Evolutionary conservation across 2,329 filamentous ascomycete genomes (phyloP).

Genomic region (Calonectria ilicicola): DNA sequence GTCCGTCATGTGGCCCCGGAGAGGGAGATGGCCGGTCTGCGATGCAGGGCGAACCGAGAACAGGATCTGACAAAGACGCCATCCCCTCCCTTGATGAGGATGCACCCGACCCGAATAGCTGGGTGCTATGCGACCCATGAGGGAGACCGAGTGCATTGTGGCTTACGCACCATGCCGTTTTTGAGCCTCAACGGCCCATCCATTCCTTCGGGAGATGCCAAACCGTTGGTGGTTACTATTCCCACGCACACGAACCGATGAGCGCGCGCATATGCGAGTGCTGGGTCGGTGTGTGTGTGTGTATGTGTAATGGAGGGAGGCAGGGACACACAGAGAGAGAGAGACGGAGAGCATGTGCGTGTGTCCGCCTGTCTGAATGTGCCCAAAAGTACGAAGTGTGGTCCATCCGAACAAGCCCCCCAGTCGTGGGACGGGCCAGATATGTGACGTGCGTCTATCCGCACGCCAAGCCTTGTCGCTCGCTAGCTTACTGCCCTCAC

Average conservation of each 20-base stretch:
- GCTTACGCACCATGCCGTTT: slow-evolving; percentile 22
- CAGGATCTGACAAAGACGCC: neutral
- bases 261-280: neutral
- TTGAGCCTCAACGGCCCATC: slow-evolving; percentile 38
- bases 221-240: slow-evolving; percentile 7
- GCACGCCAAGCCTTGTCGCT: slow-evolving; percentile 18
- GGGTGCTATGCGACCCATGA: slow-evolving; percentile 8
- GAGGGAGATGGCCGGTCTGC: neutral
- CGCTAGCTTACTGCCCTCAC: slow-evolving; percentile 8
- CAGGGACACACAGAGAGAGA: too few relatives aligned
- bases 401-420: neutral
- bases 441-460: slow-evolving; percentile 25
- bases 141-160: slow-evolving; percentile 13
- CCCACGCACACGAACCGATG: neutral
- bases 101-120: slow-evolving; percentile 20
- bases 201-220: slow-evolving; percentile 21
- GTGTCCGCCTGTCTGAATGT: neutral
- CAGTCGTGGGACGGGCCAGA: neutral
- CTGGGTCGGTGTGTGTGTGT: neutral
- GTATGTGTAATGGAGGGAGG: neutral
- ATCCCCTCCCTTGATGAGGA: neutral
- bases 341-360: neutral
- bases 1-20: slow-evolving; percentile 24
- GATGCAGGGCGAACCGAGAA: neutral
- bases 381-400: neutral